phyloP scores from a whole-genome alignment of 2,329 filamentous ascomycete species.

The Colletotrichum simmondsii region DNA sequence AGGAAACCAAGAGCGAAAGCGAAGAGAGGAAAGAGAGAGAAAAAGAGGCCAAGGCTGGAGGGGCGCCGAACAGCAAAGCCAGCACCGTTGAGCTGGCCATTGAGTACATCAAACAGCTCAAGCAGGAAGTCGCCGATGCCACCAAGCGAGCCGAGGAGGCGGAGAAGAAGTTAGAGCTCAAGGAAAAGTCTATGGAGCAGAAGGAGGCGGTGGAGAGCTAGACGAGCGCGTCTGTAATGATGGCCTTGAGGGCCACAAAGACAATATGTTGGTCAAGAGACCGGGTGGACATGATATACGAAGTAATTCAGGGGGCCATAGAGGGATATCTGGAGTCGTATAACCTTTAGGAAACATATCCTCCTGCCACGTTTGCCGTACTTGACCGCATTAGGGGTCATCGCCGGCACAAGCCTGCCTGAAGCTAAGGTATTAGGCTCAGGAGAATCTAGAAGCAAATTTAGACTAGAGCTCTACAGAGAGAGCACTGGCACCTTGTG shows the following conservation, averaged over 20 bases:
- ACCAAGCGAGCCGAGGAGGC: slow-evolving; percentile 72
- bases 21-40: slow-evolving; percentile 61
- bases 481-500: neutral
- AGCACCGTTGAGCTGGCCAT: slow-evolving; percentile 98
- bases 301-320: slow-evolving; percentile 13
- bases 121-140: slow-evolving; percentile 76
- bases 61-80: slow-evolving; percentile 85
- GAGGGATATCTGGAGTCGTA: slow-evolving; percentile 13
- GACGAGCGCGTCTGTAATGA: neutral
- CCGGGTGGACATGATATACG: slow-evolving; percentile 25
- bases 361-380: neutral
- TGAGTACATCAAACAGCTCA: slow-evolving; percentile 89
- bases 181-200: neutral
- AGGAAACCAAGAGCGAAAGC: slow-evolving; percentile 53
- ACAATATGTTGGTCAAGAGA: neutral
- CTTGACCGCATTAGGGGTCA: neutral
- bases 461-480: neutral
- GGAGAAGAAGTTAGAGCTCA: slow-evolving; percentile 66
- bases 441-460: neutral
- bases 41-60: slow-evolving; percentile 49
- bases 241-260: neutral
- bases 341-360: neutral
- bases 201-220: neutral
- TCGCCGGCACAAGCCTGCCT: neutral
- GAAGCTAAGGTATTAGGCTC: neutral